These are phyloP conservation scores for Nemania sp. DNA, from an alignment of 2,329 filamentous ascomycete genomes.

Conservation along the genomic window DNA sequence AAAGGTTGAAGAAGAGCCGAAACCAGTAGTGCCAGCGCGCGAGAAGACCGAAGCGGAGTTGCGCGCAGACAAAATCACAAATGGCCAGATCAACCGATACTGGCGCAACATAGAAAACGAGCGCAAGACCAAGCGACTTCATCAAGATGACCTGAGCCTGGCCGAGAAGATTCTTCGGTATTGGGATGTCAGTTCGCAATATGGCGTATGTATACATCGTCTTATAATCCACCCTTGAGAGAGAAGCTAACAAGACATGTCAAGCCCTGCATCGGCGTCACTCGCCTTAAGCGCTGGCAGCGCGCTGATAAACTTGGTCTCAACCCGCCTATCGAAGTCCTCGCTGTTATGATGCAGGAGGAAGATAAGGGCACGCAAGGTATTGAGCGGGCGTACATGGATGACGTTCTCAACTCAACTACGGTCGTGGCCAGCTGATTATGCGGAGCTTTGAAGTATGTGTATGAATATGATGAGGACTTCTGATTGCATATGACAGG, in stretches of 20 bases:
- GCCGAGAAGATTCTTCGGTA: conserved; percentile 90
- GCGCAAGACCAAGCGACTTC: conserved; percentile 76
- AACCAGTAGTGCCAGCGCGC: conserved; percentile 37
- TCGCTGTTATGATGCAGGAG: conserved; percentile 84
- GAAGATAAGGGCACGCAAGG: conserved; percentile 66
- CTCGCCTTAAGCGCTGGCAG: conserved; percentile 86
- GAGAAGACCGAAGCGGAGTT: conserved; percentile 65
- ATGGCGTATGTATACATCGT: conserved; percentile 76
- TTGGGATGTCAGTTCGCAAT: conserved; percentile 92
- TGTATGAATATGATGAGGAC: conserved; percentile 26
- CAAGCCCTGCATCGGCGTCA: conserved; percentile 89
- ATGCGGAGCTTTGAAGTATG: neutral
- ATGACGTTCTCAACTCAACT: conserved; percentile 70
- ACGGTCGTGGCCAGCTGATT: conserved; percentile 52
- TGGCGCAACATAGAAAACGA: conserved; percentile 79
- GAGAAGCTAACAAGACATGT: conserved; percentile 19
- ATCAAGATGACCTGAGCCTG: conserved; percentile 77
- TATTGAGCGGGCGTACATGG: conserved; percentile 78
- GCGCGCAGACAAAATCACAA: conserved; percentile 72
- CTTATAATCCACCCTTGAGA: neutral
- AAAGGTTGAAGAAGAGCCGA: conserved; percentile 34
- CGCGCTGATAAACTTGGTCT: conserved; percentile 85
- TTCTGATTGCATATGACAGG: conserved; percentile 28
- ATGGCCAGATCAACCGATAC: conserved; percentile 79
- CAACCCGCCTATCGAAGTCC: conserved; percentile 88